These are phyloP conservation scores for Mycena rosella DNA, from an alignment of 768 basidiomycete genomes.

Conservation along the genomic window DNA sequence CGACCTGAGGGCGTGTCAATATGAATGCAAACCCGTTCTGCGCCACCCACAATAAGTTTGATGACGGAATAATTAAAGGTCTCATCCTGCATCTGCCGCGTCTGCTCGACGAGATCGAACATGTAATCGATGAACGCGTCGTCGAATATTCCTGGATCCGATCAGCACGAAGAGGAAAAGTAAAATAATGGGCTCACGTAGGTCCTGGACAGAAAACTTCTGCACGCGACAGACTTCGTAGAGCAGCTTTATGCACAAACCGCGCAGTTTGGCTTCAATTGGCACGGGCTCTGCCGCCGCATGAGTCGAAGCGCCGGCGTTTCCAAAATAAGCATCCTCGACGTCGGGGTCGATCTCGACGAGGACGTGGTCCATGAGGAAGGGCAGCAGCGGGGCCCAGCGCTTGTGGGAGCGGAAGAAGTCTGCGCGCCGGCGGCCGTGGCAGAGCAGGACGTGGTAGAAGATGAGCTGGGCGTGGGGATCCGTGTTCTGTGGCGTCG, in stretches of 20 bases:
- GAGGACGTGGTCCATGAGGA: conserved; percentile 86
- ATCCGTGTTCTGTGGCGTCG: conserved; percentile 74
- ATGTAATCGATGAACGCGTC: conserved; percentile 89
- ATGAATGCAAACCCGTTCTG: neutral
- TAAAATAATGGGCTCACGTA: conserved; percentile 64
- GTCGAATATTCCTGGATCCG: conserved; percentile 74
- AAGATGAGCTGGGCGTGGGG: conserved; percentile 87
- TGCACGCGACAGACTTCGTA: conserved; percentile 97
- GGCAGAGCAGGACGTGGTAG: conserved; percentile 80
- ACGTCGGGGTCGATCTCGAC: conserved; percentile 86
- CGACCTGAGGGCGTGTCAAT: conserved; percentile 66
- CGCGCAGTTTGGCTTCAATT: conserved; percentile 86
- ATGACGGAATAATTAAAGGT: conserved; percentile 96
- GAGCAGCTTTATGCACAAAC: conserved; percentile 78
- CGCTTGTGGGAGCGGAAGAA: conserved; percentile 86
- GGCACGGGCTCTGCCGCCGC: conserved; percentile 66
- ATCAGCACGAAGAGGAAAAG: conserved; percentile 11
- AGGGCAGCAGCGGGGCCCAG: conserved; percentile 85
- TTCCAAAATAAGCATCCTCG: conserved; percentile 70
- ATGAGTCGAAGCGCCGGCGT: conserved; percentile 51
- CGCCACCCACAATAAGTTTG: conserved; percentile 82
- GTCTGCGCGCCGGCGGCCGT: conserved; percentile 75
- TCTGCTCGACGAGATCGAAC: conserved; percentile 95
- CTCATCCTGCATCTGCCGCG: conserved; percentile 89
- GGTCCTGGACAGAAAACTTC: conserved; percentile 79